Base-by-base conservation (phyloP, 2,329 filamentous ascomycete genomes). In the Penicillium sclerotiorum region DNA sequence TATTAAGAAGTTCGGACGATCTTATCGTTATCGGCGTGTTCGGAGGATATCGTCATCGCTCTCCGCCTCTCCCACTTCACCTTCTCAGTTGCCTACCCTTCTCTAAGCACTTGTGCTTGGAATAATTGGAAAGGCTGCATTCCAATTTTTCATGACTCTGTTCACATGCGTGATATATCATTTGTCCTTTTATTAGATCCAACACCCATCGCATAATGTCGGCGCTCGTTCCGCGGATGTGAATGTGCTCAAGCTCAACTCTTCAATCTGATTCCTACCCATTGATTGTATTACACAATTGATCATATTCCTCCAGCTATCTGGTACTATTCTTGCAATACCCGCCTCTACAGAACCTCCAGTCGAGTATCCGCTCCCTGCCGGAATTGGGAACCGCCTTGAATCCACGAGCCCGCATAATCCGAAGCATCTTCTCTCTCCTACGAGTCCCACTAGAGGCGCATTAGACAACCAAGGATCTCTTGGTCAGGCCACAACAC, bases 161-260 rank as follows among this genome's bases (percentile, higher is more conserved):
- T 21, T 18, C 12, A 8, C 17, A 28, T 20, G 5, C 2, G 17
- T 27, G 25, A 20, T 17, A 36, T 21, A 4, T 9, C 15, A 3
- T 20, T 36, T 36, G 25, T 42, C 15, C 39, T 15, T n/a, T 13
- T n/a, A n/a, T 17, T 44, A 27, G 32, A 25, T 12, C 23, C 20
- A 2, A 9, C 13, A 18, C 20, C 11, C 23, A n/a, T n/a, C 22
- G 32, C 43, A 52, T 45, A 17, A 54, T 56, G 56, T 38, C 36
- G 22, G 38, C 33, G 11, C 22, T 22, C 28, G 27, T 49, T 33
- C 28, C 45, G 32, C 45, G 37, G 48, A 35, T 21, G 23, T 45
- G 45, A 38, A 40, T 47, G 50, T 35, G 43, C 45, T 53, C 42
- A 50, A 33, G 43, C 45, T 53, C 42, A 52, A 47, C 42, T 55